Base-by-base conservation (phyloP, 345 rosid genomes). In the Melaleuca alternifolia region DNA sequence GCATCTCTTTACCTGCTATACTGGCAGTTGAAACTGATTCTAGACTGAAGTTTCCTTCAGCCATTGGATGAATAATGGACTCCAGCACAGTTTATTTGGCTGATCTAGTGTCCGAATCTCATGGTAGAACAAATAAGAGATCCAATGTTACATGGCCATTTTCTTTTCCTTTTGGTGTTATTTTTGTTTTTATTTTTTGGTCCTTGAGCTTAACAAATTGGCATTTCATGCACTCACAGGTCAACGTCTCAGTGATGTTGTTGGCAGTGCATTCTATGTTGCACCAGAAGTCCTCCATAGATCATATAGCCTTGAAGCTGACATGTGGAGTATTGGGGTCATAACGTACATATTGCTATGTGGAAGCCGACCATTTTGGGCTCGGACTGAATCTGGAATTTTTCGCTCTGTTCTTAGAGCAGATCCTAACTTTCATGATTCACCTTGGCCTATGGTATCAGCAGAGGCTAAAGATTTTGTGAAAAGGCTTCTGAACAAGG, bases 251-350 rank as follows among this genome's bases (percentile, higher is more conserved):
- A 98, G 93, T 83, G 99, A 98, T 89, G 95, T 98, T 84, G 99
- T 98, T 84, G 99, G 99, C 83, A 98, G 99, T 91, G 99, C 99
- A 85, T 98, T 95, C 91, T 96, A 98, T 89, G 99, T 98, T 86
- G 96, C 99, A 30, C 98, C 99, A 48, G 99, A 98, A 94, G 99
- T 98, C 83, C 97, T 98, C 65, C 99, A 98, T 90, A 96, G 99
- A 92, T 95, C 97, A 61, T 98, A 98, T 90, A 92, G 94, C 84
- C 90, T 94, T 48, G 99, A 98, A 88, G 99, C 98, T 50, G 99
- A 98, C 92, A 92, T 95, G 89, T 98, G 99, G 99, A 96, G 99
- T 88, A 92, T 98, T 79, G 99, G 99, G 50, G 98, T 98, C 88
- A 96, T 96, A 92, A 87, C 96, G 54, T 96, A 98, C 89, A 95